A percentile compares a stretch with the other conserved stretches of the same genome.
These are phyloP conservation scores for Entonaema liquescens DNA, from an alignment of 495 filamentous ascomycete species.

Conservation along the genomic window DNA sequence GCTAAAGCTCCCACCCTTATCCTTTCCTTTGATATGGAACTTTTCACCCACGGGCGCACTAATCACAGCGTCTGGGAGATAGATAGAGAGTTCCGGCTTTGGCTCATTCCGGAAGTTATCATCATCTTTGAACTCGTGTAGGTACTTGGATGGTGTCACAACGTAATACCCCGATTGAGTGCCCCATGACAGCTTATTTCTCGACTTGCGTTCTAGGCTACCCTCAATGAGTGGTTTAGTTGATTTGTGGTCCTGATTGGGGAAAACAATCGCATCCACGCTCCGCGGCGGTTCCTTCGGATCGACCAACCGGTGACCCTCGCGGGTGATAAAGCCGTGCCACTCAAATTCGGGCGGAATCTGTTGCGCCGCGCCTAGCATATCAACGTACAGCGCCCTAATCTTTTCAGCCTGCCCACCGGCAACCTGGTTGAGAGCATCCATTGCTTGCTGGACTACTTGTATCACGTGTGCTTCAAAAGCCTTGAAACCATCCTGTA, in stretches of 20 bases:
- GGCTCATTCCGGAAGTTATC: constrained; percentile 87
- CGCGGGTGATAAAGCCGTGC: constrained; percentile 78
- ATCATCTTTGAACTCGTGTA: constrained; percentile 96
- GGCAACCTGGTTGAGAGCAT: constrained; percentile 79
- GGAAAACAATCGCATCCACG: constrained; percentile 76
- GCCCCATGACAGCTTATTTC: constrained; percentile 75
- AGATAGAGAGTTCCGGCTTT: constrained; percentile 84
- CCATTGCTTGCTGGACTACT: constrained; percentile 82
- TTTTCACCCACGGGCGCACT: constrained; percentile 79
- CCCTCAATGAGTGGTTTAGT: constrained; percentile 89
- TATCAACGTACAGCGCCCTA: constrained; percentile 81
- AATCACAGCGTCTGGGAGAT: constrained; percentile 88
- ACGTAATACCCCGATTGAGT: constrained; percentile 88
- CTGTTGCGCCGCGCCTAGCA: constrained; percentile 77
- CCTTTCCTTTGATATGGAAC: constrained; percentile 96
- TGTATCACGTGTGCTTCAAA: constrained; percentile 89
- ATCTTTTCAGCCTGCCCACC: constrained; percentile 82
- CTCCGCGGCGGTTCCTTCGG: constrained; percentile 75
- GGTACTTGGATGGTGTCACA: constrained; percentile 81
- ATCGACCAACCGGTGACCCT: constrained; percentile 77
- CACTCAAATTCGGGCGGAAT: constrained; percentile 93
- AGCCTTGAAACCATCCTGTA: constrained; percentile 86
- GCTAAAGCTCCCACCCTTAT: constrained; percentile 63
- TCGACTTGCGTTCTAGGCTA: constrained; percentile 83
- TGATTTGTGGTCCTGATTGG: constrained; percentile 83